These are phyloP conservation scores for Epichloe gansuensis DNA, from an alignment of 2,329 filamentous ascomycete species.

Conservation along the genomic window DNA sequence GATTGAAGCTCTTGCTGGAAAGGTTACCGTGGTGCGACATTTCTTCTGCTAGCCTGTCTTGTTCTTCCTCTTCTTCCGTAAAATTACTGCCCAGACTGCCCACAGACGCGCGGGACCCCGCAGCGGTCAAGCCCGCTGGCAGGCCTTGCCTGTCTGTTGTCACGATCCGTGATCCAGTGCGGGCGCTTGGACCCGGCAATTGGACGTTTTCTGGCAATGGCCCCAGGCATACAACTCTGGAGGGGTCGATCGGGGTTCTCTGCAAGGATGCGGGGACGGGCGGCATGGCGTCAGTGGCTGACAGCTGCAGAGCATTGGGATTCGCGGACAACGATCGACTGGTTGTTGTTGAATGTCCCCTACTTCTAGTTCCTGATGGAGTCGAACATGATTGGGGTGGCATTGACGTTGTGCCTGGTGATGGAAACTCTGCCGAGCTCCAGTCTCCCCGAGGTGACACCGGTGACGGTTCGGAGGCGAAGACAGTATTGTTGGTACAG, in stretches of 20 bases:
- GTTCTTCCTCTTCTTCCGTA: slow-evolving; percentile 42
- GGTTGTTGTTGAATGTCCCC: slow-evolving; percentile 3
- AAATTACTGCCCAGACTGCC: slow-evolving; percentile 43
- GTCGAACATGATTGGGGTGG: slow-evolving; percentile 11
- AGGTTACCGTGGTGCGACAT: slow-evolving; percentile 14
- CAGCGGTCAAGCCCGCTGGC: slow-evolving; percentile 3
- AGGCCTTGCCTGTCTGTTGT: slow-evolving; percentile 3
- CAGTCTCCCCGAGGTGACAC: slow-evolving; percentile 34
- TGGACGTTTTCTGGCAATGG: slow-evolving; percentile 36
- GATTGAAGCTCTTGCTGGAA: not conserved
- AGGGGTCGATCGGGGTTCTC: slow-evolving; percentile 37
- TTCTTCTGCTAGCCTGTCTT: slow-evolving; percentile 26
- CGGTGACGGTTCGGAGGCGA: slow-evolving; percentile 33
- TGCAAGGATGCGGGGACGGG: slow-evolving; percentile 21
- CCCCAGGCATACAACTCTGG: slow-evolving; percentile 41
- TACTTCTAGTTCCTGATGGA: slow-evolving; percentile 8
- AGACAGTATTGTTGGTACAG: slow-evolving; percentile 22
- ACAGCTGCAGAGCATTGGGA: not conserved
- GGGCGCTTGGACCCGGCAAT: slow-evolving; percentile 12
- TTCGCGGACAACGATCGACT: slow-evolving; percentile 7
- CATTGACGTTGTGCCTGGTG: slow-evolving; percentile 25
- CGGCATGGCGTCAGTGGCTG: not conserved
- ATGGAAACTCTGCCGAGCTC: slow-evolving; percentile 27
- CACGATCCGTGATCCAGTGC: slow-evolving; percentile 5
- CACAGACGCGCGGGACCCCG: slow-evolving; percentile 11